Conservation (phyloP, 495 filamentous ascomycete species). For the Pyrenula massariospora region DNA sequence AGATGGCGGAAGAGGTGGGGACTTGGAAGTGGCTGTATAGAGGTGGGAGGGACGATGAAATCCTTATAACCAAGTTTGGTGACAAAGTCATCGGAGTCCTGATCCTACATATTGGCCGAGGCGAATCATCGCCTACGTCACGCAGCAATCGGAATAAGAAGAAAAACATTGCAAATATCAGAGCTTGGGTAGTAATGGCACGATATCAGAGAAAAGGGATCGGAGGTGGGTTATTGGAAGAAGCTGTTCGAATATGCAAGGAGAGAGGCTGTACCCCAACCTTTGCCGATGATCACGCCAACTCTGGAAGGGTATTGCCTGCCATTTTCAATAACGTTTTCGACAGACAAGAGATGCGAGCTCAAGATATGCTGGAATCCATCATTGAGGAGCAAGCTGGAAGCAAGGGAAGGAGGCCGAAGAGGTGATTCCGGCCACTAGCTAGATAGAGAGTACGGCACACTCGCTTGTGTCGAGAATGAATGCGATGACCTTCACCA, state of each 20-base stretch:
- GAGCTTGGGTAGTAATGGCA: constrained; percentile 64
- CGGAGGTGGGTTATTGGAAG: constrained; percentile 54
- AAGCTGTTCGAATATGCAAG: constrained; percentile 46
- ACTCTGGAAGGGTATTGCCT: constrained; percentile 48
- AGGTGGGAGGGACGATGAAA: constrained; percentile 8
- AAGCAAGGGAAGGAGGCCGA: constrained; percentile 22
- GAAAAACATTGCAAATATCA: constrained; percentile 41
- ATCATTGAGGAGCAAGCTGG: constrained; percentile 28
- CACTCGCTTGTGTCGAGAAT: no score
- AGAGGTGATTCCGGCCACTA: constrained; percentile 1
- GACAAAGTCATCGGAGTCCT: constrained; percentile 43
- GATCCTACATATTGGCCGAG: constrained; percentile 20
- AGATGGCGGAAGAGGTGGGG: constrained; percentile 38
- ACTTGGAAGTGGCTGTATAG: constrained; percentile 29
- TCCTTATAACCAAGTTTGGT: constrained; percentile 44
- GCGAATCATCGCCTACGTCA: not conserved
- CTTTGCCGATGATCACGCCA: constrained; percentile 59
- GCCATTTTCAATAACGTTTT: constrained; percentile 47
- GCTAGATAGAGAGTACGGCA: not conserved
- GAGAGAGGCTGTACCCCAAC: constrained; percentile 41
- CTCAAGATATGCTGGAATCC: constrained; percentile 36
- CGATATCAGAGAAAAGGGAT: constrained; percentile 56
- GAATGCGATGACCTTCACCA: no score
- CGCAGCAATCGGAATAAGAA: constrained; percentile 18
- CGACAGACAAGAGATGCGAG: constrained; percentile 41